phyloP scores from a whole-genome alignment of 495 filamentous ascomycete genomes.

The Bacidia gigantensis region DNA sequence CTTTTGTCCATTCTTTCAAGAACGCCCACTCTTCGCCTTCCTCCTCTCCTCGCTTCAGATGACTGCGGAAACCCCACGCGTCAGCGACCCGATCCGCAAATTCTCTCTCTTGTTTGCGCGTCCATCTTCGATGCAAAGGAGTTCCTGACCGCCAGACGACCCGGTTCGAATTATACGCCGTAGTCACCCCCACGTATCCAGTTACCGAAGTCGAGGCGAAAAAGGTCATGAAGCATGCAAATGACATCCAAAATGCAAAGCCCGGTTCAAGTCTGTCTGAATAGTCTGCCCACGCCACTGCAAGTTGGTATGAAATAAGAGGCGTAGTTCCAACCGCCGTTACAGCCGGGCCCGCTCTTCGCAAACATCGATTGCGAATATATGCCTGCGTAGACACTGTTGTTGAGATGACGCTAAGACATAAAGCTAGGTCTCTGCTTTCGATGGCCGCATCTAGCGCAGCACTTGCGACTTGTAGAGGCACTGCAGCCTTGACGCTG shows the following conservation, averaged over 20 bases:
- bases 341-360: slow-evolving; percentile 35
- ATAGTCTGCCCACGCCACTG: slow-evolving; percentile 39
- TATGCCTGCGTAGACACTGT: slow-evolving; percentile 64
- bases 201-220: slow-evolving; percentile 62
- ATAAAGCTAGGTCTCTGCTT: slow-evolving; percentile 57
- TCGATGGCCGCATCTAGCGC: slow-evolving; percentile 68
- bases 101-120: slow-evolving; percentile 84
- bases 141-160: slow-evolving; percentile 76
- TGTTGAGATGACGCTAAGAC: slow-evolving; percentile 66
- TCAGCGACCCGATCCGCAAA: slow-evolving; percentile 74
- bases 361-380: slow-evolving; percentile 47
- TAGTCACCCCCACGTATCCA: slow-evolving; percentile 70
- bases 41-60: slow-evolving; percentile 71
- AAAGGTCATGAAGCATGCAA: slow-evolving; percentile 70
- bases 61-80: slow-evolving; percentile 80
- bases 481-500: slow-evolving; percentile 55
- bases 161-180: slow-evolving; percentile 78
- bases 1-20: slow-evolving; percentile 63
- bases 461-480: slow-evolving; percentile 44
- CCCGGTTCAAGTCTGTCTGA: slow-evolving; percentile 60
- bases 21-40: slow-evolving; percentile 79
- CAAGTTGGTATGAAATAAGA: slow-evolving; percentile 52
- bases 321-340: slow-evolving; percentile 47
- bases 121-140: slow-evolving; percentile 71
- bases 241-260: slow-evolving; percentile 61